These are phyloP conservation scores for Trichoderma cornu-damae DNA, from an alignment of 2,329 filamentous ascomycete species.

Conservation along the genomic window DNA sequence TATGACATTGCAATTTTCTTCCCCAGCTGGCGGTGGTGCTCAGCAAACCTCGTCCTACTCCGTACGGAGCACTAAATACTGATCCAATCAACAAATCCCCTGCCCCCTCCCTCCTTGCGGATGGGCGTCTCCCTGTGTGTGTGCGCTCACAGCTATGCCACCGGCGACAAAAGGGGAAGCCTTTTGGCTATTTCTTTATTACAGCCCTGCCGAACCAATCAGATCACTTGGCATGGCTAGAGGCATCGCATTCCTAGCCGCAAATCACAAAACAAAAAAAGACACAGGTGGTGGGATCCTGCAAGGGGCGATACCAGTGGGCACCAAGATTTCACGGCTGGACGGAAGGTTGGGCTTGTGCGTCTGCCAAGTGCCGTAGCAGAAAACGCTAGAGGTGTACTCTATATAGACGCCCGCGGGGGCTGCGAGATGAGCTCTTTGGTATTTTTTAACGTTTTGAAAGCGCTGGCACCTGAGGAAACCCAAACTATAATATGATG, in stretches of 20 bases:
- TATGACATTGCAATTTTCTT: neutral
- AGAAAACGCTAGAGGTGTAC: neutral
- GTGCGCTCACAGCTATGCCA: neutral
- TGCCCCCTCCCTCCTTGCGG: too few species aligned
- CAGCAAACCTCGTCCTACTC: neutral
- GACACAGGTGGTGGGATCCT: neutral
- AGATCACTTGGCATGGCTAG: slow-evolving; percentile 6
- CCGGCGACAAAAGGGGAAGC: neutral
- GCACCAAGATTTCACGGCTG: neutral
- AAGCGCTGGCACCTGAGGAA: neutral
- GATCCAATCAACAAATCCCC: slow-evolving; percentile 3
- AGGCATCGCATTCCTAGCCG: neutral
- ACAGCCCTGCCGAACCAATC: neutral
- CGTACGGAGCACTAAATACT: neutral
- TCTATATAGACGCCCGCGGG: neutral
- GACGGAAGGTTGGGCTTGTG: neutral
- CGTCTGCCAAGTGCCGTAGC: neutral
- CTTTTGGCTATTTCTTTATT: neutral
- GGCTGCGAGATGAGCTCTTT: neutral
- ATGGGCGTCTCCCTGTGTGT: neutral
- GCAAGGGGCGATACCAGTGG: too few species aligned
- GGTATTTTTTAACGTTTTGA: neutral
- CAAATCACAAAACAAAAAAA: neutral
- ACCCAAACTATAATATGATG: neutral
- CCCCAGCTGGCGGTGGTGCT: neutral